Percentiles rank a stretch among this genome's conserved stretches.
Conservation (phyloP, 805 yeast genomes). For the Priceomyces medius region DNA sequence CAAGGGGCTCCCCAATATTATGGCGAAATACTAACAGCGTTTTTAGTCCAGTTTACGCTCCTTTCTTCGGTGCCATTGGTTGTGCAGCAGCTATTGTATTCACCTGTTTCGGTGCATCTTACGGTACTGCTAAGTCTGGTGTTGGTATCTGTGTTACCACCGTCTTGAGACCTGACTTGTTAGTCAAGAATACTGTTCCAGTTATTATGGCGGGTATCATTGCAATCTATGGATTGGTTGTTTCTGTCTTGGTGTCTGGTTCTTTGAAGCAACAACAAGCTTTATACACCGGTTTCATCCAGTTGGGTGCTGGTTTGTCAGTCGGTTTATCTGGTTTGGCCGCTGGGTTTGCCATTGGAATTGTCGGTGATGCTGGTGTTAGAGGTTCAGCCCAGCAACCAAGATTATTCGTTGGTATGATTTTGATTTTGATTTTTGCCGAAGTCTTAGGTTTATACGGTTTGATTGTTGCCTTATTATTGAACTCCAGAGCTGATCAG, state of each 20-base stretch:
- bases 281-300: slow-evolving; percentile 94
- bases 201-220: slow-evolving; percentile 99
- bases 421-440: slow-evolving; percentile 96
- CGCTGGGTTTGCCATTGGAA: slow-evolving; percentile 99
- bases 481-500: slow-evolving; percentile 85
- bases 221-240: slow-evolving; percentile 97
- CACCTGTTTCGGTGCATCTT: slow-evolving; percentile 98
- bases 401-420: slow-evolving; percentile 97
- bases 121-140: slow-evolving; percentile 99
- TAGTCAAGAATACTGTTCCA: slow-evolving; percentile 92
- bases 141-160: slow-evolving; percentile 99
- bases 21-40: slow-evolving; percentile 16
- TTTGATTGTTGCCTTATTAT: slow-evolving; percentile 93
- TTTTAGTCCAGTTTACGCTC: slow-evolving; percentile 74
- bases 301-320: slow-evolving; percentile 95
- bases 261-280: slow-evolving; percentile 89
- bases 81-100: slow-evolving; percentile 99
- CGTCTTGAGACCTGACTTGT: slow-evolving; percentile 93
- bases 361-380: slow-evolving; percentile 99
- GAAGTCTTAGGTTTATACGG: slow-evolving; percentile 99
- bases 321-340: slow-evolving; percentile 97
- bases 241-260: slow-evolving; percentile 90
- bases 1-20: not conserved
- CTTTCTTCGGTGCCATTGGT: slow-evolving; percentile 99
- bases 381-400: slow-evolving; percentile 99